Evolutionary conservation across 2,329 filamentous ascomycete species (phyloP).

Genomic region (Hypomyces perniciosus): DNA sequence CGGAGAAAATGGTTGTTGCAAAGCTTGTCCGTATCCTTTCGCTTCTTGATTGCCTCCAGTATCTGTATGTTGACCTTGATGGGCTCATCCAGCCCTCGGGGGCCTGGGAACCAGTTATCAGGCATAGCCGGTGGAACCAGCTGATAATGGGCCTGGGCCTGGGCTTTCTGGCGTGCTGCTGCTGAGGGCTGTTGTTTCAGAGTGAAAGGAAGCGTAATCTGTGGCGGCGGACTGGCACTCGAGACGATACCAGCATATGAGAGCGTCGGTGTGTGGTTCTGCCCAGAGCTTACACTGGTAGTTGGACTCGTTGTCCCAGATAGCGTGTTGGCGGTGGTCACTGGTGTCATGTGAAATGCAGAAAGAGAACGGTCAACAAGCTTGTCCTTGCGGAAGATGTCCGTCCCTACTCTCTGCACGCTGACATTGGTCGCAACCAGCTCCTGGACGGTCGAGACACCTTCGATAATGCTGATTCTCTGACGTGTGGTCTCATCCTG

Average conservation of each 20-base stretch:
- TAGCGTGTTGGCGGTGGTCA: not conserved
- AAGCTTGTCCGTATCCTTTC: slow-evolving; percentile 49
- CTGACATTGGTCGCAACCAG: slow-evolving; percentile 41
- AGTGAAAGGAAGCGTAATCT: slow-evolving; percentile 35
- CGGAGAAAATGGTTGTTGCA: slow-evolving; percentile 59
- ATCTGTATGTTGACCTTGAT: slow-evolving; percentile 40
- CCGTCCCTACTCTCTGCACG: slow-evolving; percentile 39
- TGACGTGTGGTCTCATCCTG: slow-evolving; percentile 36
- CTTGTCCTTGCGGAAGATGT: slow-evolving; percentile 50
- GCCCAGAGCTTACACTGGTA: slow-evolving; percentile 12
- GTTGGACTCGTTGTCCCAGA: slow-evolving; percentile 14
- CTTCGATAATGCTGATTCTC: slow-evolving; percentile 50
- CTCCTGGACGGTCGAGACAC: slow-evolving; percentile 44
- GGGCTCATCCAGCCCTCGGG: slow-evolving; percentile 48
- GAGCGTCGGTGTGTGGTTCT: slow-evolving; percentile 11
- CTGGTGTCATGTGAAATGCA: not conserved
- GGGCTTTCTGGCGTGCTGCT: not conserved
- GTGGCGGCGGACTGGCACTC: slow-evolving; percentile 37
- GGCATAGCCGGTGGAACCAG: slow-evolving; percentile 25
- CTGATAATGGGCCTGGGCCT: slow-evolving; percentile 29
- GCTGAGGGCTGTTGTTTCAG: slow-evolving; percentile 17
- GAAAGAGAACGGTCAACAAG: slow-evolving; percentile 31
- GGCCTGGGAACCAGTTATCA: slow-evolving; percentile 45
- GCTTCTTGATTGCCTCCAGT: slow-evolving; percentile 51
- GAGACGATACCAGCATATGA: slow-evolving; percentile 39